Evolutionary conservation across 345 rosid genomes (phyloP).

Genomic region (Salix dunnii): DNA sequence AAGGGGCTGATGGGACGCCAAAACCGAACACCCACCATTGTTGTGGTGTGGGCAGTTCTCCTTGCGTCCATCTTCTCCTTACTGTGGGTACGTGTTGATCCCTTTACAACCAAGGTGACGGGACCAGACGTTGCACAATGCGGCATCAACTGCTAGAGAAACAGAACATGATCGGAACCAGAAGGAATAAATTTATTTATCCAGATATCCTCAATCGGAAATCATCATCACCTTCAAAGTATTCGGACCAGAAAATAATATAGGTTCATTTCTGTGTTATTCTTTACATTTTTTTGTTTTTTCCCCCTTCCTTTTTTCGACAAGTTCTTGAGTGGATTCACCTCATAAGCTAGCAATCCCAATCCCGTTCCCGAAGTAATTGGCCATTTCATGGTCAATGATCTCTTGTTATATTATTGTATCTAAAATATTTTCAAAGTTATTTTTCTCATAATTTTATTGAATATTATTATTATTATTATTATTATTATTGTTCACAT

Average conservation of each 20-base stretch:
- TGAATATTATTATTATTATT: too few species aligned
- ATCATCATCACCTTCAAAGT: neutral
- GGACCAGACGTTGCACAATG: slow-evolving; percentile 38
- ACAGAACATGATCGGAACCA: neutral
- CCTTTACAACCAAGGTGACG: slow-evolving; percentile 33
- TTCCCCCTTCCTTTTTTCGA: neutral
- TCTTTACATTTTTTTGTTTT: slow-evolving; percentile 2
- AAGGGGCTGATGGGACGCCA: slow-evolving; percentile 42
- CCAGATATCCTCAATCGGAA: slow-evolving; percentile 6
- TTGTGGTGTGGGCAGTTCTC: slow-evolving; percentile 42
- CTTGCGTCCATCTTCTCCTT: slow-evolving; percentile 44
- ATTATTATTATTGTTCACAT: too few species aligned
- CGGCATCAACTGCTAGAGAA: slow-evolving; percentile 43
- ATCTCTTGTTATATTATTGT: too few species aligned
- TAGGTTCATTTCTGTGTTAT: neutral
- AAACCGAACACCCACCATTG: slow-evolving; percentile 40
- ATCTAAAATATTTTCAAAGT: too few species aligned
- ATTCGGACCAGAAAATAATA: neutral
- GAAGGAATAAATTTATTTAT: slow-evolving; percentile 1
- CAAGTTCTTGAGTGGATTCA: neutral
- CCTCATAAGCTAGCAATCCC: neutral
- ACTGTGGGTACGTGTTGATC: slow-evolving; percentile 41
- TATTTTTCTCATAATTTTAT: too few species aligned
- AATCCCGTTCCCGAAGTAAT: neutral
- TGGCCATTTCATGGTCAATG: neutral